Evolutionary conservation across 1,284 basidiomycete species (phyloP), one percentile per base, ranked within the genome.

Genomic region (Leccinum angustisporum): DNA sequence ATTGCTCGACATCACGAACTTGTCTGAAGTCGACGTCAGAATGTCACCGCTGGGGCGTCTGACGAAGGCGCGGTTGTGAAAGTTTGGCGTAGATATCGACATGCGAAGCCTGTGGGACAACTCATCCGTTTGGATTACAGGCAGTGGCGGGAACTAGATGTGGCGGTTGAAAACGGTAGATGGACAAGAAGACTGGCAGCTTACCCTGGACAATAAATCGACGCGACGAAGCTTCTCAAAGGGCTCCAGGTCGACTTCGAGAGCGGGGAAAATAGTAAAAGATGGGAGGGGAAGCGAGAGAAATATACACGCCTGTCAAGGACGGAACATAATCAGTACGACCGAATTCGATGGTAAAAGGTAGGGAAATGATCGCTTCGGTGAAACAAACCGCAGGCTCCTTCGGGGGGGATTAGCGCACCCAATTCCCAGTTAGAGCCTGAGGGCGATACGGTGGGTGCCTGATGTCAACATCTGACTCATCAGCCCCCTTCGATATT

Each of bases 1-100:
- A 67, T 91, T 92, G 70, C 76, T 84, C 6, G 88, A 90, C 58
- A 91, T 78, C 8, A 83, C 80, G 67, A 84, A 88, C 30, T 81
- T 79, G 52, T 71, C 68, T 4, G 58, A 10, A 16, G 2, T 30
- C 13, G 25, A 30, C 14, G 14, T 2, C 5, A 56, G 65, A 21
- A 56, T 48, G n/a, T 61, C 61, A 2, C 59, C n/a, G n/a, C 16
- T 10, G 16, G 59, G 51, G 33, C 61, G 61, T 33, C 65, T 61
- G 9, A 52, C 30, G n/a, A 59, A 61, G 50, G 66, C 53, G 38
- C 55, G 68, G 40, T 66, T 63, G 54, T 73, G 67, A 56, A 70
- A 70, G 59, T 79, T 75, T 3, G 80, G 72, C n/a, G 75, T 72
- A n/a, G 78, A 77, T 54, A 76, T 68, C 27, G 77, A 77, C 70